Base-by-base conservation (phyloP, 2,329 filamentous ascomycete genomes). In the Cordyceps pruinosa region DNA sequence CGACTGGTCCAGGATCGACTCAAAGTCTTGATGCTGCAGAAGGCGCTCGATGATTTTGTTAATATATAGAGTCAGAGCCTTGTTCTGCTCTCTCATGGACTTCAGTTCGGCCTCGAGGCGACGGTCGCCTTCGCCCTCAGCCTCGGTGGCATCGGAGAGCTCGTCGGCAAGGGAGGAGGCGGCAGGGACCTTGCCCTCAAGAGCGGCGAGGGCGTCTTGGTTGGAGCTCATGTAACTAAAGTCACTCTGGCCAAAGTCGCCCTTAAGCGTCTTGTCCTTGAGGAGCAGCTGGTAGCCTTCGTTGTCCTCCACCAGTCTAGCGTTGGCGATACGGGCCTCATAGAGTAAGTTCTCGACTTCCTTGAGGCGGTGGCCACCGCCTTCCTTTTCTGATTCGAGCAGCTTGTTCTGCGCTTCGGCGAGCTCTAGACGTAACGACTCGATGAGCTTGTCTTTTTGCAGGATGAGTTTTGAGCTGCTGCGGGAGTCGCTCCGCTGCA, bases 31-130 rank as follows among this genome's bases (percentile, higher is more conserved):
- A 73, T 97, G 89, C 69, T 96, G 89, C 61, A 99, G 81, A 45
- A 99, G 83, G 57, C 94, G 88, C 71, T 94, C 94, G 70, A 99
- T 96, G 71, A 99, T 97, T 76, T 94, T 96, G 82, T 97, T 96
- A 77, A 99, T 97, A 76, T 99, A 99, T 62, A 97, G 79, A 25
- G 91, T 96, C 65, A 99, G 79, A 30, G 94, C 94, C 77, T 97
- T 97, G 78, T 99, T 97, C 76, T 96, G 87, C 70, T 96, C 93
- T 74, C 89, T 93, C 65, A 90, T 77, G 9, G 83, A 80, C 72
- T 88, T 90, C 63, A 94, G 73, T 66, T 97, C 93, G 12, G 79
- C 73, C 69, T 97, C 92, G 13, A 94, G 77, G 53, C 84, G 84
- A 65, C 86, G 86, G 62, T 83, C 79, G 47, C 74, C 75, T 56